phyloP scores from a whole-genome alignment of 768 basidiomycete genomes.

The Boletus rubroflammeus region DNA sequence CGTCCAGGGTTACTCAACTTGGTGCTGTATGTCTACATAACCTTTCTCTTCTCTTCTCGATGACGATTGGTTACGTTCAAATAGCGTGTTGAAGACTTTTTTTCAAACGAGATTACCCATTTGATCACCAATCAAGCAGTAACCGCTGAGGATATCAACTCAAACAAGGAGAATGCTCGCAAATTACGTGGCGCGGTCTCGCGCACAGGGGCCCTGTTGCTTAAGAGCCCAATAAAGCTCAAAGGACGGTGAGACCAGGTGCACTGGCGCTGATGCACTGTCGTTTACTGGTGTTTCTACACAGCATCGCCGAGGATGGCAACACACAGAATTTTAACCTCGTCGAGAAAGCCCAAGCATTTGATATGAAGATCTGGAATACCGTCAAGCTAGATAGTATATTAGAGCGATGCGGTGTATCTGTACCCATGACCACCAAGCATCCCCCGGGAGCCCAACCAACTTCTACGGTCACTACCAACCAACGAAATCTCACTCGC shows the following conservation, averaged over 20 bases:
- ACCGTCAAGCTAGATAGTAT: conserved; percentile 68
- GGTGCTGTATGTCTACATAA: conserved; percentile 63
- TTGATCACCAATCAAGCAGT: conserved; percentile 65
- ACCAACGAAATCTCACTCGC: conserved; percentile 51
- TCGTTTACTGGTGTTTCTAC: conserved; percentile 1
- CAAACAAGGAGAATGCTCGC: conserved; percentile 68
- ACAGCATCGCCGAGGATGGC: conserved; percentile 32
- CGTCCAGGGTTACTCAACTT: conserved; percentile 57
- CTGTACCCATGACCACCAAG: conserved; percentile 28
- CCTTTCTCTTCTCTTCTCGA: background rate
- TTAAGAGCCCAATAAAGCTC: conserved; percentile 67
- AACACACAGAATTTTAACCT: conserved; percentile 42
- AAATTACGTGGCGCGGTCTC: conserved; percentile 28
- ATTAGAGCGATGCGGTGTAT: conserved; percentile 58
- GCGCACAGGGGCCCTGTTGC: conserved; percentile 23
- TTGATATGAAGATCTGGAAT: conserved; percentile 87
- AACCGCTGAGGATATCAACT: conserved; percentile 32
- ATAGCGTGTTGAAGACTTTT: conserved; percentile 85
- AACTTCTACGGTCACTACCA: conserved; percentile 29
- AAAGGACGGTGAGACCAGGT: conserved; percentile 47
- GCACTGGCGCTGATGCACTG: background rate
- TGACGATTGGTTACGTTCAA: conserved; percentile 1
- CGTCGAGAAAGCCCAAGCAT: conserved; percentile 61
- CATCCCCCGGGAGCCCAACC: conserved; percentile 29
- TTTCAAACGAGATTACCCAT: conserved; percentile 83